Evolutionary conservation across 1,139 yeast species (phyloP), one percentile per base, ranked within the genome.

Genomic region (Candida sp.): DNA sequence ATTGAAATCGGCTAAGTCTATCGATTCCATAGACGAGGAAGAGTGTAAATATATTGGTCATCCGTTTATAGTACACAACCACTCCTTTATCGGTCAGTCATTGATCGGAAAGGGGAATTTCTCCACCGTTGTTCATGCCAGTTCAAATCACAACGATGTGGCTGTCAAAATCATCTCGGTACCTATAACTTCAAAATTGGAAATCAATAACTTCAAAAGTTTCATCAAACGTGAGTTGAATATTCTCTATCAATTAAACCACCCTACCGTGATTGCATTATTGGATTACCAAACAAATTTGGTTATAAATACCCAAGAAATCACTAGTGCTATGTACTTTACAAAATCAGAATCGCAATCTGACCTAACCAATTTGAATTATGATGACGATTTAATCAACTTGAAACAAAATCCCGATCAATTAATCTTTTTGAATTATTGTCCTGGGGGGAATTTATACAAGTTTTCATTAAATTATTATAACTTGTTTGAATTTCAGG

Each of bases 381-480:
- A 36, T 11, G 33, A 29, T 21, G 38, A 37, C 4, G 39, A 37
- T 19, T 37, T 15, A 9, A n/a, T 27, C 37, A 37, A 27, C 1
- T 37, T 37, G 21, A 37, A 37, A 21, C 23, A 39, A 15, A 52
- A 56, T 40, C 60, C 58, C 40, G 63, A 66, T 41, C 80, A 69
- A 60, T 68, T 79, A 30, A 75, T 90, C 59, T 84, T 86, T 39
- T 70, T 90, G 54, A 88, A 90, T 2, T 87, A 78, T 59, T 87
- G 91, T 56, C 65, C 70, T 9, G 97, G 98, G 2, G 97, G 98
- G 1, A 96, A 89, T 56, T 63, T 93, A 37, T 47, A 53, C 38
- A 43, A 45, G 9, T 42, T 43, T 25, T 36, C 39, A 7, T 40
- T 36, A 4, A 49, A 56, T 40, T 56, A 71, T 22, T 46, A 49